phyloP scores from a whole-genome alignment of 2,329 filamentous ascomycete genomes.

The Scytalidium lignicola region DNA sequence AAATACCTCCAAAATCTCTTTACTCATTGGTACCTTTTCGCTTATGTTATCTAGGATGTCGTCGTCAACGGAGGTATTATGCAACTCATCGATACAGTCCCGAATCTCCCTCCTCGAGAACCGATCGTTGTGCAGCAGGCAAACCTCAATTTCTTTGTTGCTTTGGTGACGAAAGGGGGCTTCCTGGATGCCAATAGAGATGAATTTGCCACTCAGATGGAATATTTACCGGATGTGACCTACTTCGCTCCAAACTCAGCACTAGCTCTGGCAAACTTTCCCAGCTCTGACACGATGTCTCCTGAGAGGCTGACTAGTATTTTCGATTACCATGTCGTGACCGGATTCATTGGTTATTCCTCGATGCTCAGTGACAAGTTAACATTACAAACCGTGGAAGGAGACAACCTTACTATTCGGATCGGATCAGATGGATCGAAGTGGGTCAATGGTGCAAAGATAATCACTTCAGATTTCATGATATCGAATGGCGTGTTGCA shows the following conservation, averaged over 20 bases:
- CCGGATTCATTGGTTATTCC: slow-evolving; percentile 49
- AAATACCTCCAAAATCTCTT: neutral
- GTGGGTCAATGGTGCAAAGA: slow-evolving; percentile 47
- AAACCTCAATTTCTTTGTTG: slow-evolving; percentile 5
- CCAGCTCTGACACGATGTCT: slow-evolving; percentile 4
- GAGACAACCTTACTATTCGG: slow-evolving; percentile 41
- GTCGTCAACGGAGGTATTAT: slow-evolving; percentile 51
- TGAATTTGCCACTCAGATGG: slow-evolving; percentile 12
- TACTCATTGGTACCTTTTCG: neutral
- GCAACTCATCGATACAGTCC: slow-evolving; percentile 45
- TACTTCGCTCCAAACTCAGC: slow-evolving; percentile 19
- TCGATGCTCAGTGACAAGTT: slow-evolving; percentile 34
- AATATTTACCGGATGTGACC: slow-evolving; percentile 15
- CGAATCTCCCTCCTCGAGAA: slow-evolving; percentile 16
- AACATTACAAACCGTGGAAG: slow-evolving; percentile 35
- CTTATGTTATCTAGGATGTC: slow-evolving; percentile 35
- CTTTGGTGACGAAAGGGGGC: neutral
- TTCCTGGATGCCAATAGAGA: slow-evolving; percentile 4
- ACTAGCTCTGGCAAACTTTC: slow-evolving; percentile 10
- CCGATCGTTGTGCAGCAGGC: neutral
- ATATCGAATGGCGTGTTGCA: slow-evolving; percentile 53
- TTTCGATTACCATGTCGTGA: slow-evolving; percentile 60
- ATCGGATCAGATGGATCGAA: slow-evolving; percentile 32
- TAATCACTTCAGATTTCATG: slow-evolving; percentile 44
- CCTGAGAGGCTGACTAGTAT: slow-evolving; percentile 43